Evolutionary conservation across 2,329 filamentous ascomycete species (phyloP).

Genomic region (Venturiaceae sp.): DNA sequence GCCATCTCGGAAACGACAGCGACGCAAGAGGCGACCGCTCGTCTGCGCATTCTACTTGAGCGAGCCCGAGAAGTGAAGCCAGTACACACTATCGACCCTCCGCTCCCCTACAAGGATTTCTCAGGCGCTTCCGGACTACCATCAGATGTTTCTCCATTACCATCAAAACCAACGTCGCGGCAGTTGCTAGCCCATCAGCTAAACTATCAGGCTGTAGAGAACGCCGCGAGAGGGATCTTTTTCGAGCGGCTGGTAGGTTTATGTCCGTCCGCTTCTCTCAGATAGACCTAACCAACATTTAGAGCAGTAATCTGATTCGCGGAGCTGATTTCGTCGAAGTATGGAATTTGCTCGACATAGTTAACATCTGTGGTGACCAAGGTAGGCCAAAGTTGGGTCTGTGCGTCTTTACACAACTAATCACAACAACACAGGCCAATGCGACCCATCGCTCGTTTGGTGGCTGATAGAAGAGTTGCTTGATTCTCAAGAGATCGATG

Average conservation of each 20-base stretch:
- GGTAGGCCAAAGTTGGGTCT: conserved; percentile 43
- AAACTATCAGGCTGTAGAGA: conserved; percentile 55
- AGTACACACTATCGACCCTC: conserved; percentile 30
- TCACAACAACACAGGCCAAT: conserved; percentile 30
- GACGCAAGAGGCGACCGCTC: conserved; percentile 18
- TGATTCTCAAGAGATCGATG: conserved; percentile 89
- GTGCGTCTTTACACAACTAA: conserved; percentile 26
- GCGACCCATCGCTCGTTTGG: conserved; percentile 73
- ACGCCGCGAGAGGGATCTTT: conserved; percentile 40
- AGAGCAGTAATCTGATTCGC: conserved; percentile 4
- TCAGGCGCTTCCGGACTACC: conserved; percentile 19
- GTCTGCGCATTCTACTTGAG: conserved; percentile 29
- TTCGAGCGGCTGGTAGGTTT: background rate
- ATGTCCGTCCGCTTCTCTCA: background rate
- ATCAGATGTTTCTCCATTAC: conserved; percentile 11
- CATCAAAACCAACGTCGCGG: conserved; percentile 22
- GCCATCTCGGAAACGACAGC: conserved; percentile 17
- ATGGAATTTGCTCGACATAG: conserved; percentile 89
- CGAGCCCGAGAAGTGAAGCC: conserved; percentile 31
- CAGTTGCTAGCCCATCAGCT: background rate
- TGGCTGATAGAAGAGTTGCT: conserved; percentile 91
- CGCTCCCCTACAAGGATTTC: conserved; percentile 31
- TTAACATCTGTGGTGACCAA: conserved; percentile 79
- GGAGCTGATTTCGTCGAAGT: conserved; percentile 64
- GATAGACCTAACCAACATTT: background rate